A percentile compares a stretch with the other conserved stretches of the same genome.
These are phyloP conservation scores for Fusarium agapanthi DNA, from an alignment of 2,329 filamentous ascomycete species.

Conservation along the genomic window DNA sequence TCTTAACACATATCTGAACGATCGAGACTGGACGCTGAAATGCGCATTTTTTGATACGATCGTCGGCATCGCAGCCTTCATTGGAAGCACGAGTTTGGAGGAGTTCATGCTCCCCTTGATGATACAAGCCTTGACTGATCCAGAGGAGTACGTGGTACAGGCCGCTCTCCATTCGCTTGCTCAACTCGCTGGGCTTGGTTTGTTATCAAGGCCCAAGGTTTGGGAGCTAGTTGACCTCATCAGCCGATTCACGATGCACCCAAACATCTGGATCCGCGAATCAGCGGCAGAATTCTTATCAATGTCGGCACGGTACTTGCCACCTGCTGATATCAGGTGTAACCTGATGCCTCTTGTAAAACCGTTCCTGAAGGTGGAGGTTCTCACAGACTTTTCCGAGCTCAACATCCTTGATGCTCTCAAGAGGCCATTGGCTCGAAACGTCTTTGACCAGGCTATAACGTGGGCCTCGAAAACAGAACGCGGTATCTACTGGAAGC, in stretches of 20 bases:
- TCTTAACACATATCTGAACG: conserved; percentile 96
- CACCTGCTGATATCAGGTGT: conserved; percentile 82
- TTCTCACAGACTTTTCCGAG: conserved; percentile 74
- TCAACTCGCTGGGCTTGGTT: conserved; percentile 85
- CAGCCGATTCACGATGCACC: conserved; percentile 88
- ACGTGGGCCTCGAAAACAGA: conserved; percentile 87
- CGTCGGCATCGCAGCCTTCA: conserved; percentile 88
- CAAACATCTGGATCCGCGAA: conserved; percentile 94
- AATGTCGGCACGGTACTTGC: conserved; percentile 77
- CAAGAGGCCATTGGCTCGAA: conserved; percentile 80
- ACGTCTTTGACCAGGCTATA: conserved; percentile 84
- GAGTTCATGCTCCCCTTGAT: conserved; percentile 96
- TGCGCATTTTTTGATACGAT: conserved; percentile 97
- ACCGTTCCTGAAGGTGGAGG: conserved; percentile 80
- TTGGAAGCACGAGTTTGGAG: conserved; percentile 88
- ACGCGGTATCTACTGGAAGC: conserved; percentile 87
- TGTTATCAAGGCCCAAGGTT: conserved; percentile 83
- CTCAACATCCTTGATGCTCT: conserved; percentile 80
- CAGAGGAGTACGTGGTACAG: conserved; percentile 93
- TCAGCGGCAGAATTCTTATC: conserved; percentile 86
- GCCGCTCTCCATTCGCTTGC: conserved; percentile 88
- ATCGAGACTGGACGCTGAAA: conserved; percentile 94
- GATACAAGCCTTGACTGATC: conserved; percentile 91
- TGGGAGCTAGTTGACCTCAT: conserved; percentile 90
- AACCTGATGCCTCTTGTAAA: conserved; percentile 82